Base-by-base conservation (phyloP, 345 rosid genomes). In the Camelina hispida region DNA sequence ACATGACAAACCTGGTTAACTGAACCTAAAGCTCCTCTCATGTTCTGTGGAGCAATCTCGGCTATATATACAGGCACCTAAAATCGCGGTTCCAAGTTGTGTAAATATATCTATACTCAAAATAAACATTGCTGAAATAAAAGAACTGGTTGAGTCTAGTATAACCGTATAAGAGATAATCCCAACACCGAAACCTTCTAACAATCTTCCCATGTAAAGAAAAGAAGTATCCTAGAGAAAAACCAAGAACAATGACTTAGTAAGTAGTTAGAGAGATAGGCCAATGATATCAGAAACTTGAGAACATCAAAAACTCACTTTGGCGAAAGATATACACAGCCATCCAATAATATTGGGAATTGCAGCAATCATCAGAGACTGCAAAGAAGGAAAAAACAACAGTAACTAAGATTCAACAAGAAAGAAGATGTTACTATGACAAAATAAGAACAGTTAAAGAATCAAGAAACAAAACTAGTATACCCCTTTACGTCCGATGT, bases 141-240 rank as follows among this genome's bases (percentile, higher is more conserved):
- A 74, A 44, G 50, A 42, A 23, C 12, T 46, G 68, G 9, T 61
- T 10, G 61, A 52, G 52, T 20, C 30, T 59, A 74, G 44, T 25
- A 34, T 73, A 84, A 95, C 98, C 93, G 96, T 91, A 62, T 90
- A 95, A 18, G 99, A 95, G 71, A 95, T 90, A 11, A 95, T 92
- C 78, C 99, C 99, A 48, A 95, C 98, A 56, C 99, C 98, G 58
- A 95, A 95, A 40, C 99, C 99, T 82, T 89, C 98, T 84, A 95
- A 79, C 80, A 95, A 75, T 80, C 99, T 87, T 78, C 98, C 99
- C 99, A 95, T 81, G 84, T 92, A 95, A 23, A 95, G 96, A 84
- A 95, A 95, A 69, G 98, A 92, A 63, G 91, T 71, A 83, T 95
- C 99, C 99, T 95, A 81, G 15, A 57, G 52, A 59, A 65, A 77